A percentile compares a stretch with the other conserved stretches of the same genome.
Conservation (phyloP, 2,329 filamentous ascomycete species). For the Claviceps arundinis region DNA sequence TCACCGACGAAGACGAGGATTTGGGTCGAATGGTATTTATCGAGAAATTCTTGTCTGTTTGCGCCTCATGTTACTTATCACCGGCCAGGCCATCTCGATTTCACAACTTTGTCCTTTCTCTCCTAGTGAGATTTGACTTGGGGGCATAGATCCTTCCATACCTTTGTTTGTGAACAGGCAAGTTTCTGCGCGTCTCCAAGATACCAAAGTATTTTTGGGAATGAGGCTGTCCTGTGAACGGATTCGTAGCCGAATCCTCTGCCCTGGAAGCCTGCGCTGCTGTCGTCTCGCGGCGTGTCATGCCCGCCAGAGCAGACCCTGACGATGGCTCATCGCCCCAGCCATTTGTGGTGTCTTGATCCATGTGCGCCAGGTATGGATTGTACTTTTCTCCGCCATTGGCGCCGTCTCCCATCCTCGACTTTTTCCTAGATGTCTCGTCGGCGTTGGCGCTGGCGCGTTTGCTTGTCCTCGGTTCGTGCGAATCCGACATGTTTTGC, state of each 20-base stretch:
- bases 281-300: conserved; percentile 72
- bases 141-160: conserved; percentile 24
- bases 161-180: conserved; percentile 88
- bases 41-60: conserved; percentile 71
- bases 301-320: conserved; percentile 43
- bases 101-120: neutral
- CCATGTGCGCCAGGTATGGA: conserved; percentile 85
- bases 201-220: conserved; percentile 84
- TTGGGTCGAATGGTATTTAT: conserved; percentile 85
- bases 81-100: neutral
- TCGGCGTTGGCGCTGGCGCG: conserved; percentile 31
- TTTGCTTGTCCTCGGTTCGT: conserved; percentile 24
- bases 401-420: conserved; percentile 21
- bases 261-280: conserved; percentile 56
- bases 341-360: conserved; percentile 38
- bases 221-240: conserved; percentile 68
- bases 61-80: neutral
- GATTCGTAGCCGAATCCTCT: conserved; percentile 72
- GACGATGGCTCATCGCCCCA: conserved; percentile 15
- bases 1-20: conserved; percentile 98
- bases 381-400: conserved; percentile 40
- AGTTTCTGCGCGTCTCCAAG: conserved; percentile 64
- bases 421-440: conserved; percentile 29
- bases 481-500: conserved; percentile 25
- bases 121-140: neutral